Evolutionary conservation across 331 rosid genomes (phyloP).

Genomic region (Dryas integrifolia): DNA sequence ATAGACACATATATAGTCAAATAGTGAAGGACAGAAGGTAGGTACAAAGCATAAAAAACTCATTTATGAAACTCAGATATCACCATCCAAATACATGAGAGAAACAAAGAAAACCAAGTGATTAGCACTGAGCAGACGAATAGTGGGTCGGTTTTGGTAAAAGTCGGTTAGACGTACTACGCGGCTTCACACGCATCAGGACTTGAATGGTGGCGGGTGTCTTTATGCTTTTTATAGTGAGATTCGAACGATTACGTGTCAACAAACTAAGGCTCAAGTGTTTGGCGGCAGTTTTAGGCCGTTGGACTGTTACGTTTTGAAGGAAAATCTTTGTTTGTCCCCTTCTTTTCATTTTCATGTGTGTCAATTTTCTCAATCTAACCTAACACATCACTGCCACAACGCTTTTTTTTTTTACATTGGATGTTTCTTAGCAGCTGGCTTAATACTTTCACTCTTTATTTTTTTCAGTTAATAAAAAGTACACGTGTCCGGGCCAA

Average conservation of each 20-base stretch:
- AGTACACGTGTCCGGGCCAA: no score
- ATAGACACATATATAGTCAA: background rate
- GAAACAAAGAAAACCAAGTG: background rate
- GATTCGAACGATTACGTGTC: constrained; percentile 9
- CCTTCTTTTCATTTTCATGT: background rate
- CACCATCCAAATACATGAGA: background rate
- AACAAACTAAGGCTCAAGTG: background rate
- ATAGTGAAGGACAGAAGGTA: no score
- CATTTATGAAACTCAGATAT: background rate
- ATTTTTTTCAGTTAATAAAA: background rate
- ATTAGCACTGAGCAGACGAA: background rate
- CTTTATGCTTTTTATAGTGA: constrained; percentile 1
- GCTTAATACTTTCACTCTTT: background rate
- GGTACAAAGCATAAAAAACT: background rate
- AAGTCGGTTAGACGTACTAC: background rate
- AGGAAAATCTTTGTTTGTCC: background rate
- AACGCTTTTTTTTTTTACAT: background rate
- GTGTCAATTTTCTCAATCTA: background rate
- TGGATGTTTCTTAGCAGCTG: background rate
- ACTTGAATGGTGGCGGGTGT: background rate
- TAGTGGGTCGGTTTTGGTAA: no score
- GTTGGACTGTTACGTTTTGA: background rate
- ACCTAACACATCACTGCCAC: background rate
- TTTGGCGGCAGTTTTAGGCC: constrained; percentile 36
- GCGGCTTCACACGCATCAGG: constrained; percentile 9